Evolutionary conservation across 768 basidiomycete genomes (phyloP), one percentile per base, ranked within the genome.

Genomic region (Termitomyces titanicus): DNA sequence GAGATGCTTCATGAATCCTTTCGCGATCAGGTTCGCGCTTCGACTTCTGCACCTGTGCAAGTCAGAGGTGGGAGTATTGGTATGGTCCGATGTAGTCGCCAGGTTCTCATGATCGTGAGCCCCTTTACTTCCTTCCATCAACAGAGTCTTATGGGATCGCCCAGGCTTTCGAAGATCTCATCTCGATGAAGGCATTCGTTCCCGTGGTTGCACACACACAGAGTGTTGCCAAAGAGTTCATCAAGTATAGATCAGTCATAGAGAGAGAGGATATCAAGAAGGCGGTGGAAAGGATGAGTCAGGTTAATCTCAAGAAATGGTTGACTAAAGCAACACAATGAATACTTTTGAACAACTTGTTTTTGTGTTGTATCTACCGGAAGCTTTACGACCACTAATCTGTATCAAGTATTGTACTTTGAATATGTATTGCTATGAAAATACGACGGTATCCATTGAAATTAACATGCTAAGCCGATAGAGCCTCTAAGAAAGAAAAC

Each of bases 1-100:
- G 92, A 95, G 63, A 93, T 95, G 86, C 79, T 96, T 8, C 79
- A 88, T 58, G 89, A 92, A 50, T 76, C 78, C 31, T 94, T 94
- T 66, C 82, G 84, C 20, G 81, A 85, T 57, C 88, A 91, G 69
- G 79, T 89, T 18, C 83, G 86, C 20, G 77, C 84, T 20, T 88
- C 89, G 6, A 76, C 78, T 10, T 81, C 86, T 8, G 89, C 89
- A 0, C 91, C 92, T 1, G 81, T 93, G 18, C 84, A 86, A 49
- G 67, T 91, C 40, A 82, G 84, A 59, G 87, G 90, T 9, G 85
- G 88, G 20, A 80, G 80, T 43, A 86, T 93, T 54, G 85, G 89
- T 2, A 90, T 89, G 85, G 74, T 85, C 18, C 77, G 77, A 18
- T 86, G 85, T 62, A 79, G 80, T 11, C 80, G 85, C 22, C 76